Percentiles rank a stretch among this genome's conserved stretches.
Conservation (phyloP, 2,329 filamentous ascomycete genomes). For the Colletotrichum horii region DNA sequence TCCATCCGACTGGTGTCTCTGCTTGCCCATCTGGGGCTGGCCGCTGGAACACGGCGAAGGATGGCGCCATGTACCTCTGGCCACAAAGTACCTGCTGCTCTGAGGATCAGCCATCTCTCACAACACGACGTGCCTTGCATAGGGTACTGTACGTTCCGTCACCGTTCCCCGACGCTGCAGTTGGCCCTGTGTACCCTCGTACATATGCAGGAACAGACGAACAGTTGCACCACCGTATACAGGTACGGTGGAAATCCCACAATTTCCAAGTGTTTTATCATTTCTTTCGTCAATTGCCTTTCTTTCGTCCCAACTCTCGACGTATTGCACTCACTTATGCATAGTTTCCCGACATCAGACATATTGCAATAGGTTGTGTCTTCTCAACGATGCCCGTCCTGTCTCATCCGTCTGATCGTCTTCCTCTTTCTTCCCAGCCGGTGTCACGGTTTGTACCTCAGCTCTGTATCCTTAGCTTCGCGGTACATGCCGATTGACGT, state of each 20-base stretch:
- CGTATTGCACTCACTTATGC: neutral
- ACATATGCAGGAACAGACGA: slow-evolving; percentile 22
- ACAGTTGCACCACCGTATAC: slow-evolving; percentile 14
- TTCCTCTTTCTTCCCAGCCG: neutral
- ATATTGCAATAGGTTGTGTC: neutral
- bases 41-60: neutral
- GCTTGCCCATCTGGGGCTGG: neutral
- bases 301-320: neutral
- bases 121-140: slow-evolving; percentile 17
- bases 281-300: neutral
- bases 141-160: neutral
- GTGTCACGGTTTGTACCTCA: neutral
- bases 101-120: neutral
- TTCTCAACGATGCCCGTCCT: neutral
- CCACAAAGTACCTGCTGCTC: neutral
- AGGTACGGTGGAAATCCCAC: slow-evolving; percentile 14
- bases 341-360: neutral
- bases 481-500: neutral
- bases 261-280: neutral
- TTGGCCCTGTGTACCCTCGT: neutral
- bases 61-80: neutral
- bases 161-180: neutral
- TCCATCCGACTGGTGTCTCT: neutral
- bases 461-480: neutral
- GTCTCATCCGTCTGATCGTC: neutral